These are phyloP conservation scores for Cardiospermum halicacabum DNA, from an alignment of 345 rosid species.

Conservation along the genomic window DNA sequence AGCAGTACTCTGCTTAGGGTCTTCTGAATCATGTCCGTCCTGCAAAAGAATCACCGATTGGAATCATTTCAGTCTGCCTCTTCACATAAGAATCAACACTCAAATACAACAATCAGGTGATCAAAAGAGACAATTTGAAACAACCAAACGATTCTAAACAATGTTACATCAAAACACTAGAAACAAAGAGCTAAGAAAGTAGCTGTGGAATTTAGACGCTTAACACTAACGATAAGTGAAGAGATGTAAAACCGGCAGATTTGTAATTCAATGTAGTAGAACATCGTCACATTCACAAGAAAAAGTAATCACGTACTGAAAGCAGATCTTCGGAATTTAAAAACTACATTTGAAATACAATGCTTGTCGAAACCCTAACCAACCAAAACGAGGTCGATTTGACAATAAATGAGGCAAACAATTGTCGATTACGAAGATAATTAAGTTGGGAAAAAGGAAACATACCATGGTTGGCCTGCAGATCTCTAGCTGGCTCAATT, in stretches of 20 bases:
- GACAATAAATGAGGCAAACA: neutral
- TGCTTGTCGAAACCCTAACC: conserved; percentile 17
- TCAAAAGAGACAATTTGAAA: neutral
- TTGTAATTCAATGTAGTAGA: neutral
- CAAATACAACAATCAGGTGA: neutral
- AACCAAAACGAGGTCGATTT: neutral
- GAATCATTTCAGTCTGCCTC: neutral
- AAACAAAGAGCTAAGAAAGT: neutral
- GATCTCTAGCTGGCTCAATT: conserved; percentile 10
- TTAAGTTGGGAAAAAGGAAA: neutral
- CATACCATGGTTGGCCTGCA: conserved; percentile 14
- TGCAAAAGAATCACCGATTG: conserved; percentile 16
- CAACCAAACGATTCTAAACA: neutral
- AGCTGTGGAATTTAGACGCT: neutral
- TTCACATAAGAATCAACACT: neutral
- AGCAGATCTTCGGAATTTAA: neutral
- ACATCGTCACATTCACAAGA: neutral
- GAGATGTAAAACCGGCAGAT: neutral
- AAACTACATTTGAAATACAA: neutral
- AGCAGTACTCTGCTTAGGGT: conserved; percentile 59
- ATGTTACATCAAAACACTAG: neutral
- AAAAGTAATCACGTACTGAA: neutral
- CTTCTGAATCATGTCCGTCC: conserved; percentile 80
- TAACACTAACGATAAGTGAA: neutral
- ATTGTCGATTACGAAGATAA: neutral